Conservation (phyloP, 2,329 filamentous ascomycete species). For the Raffaelea ambrosiae region DNA sequence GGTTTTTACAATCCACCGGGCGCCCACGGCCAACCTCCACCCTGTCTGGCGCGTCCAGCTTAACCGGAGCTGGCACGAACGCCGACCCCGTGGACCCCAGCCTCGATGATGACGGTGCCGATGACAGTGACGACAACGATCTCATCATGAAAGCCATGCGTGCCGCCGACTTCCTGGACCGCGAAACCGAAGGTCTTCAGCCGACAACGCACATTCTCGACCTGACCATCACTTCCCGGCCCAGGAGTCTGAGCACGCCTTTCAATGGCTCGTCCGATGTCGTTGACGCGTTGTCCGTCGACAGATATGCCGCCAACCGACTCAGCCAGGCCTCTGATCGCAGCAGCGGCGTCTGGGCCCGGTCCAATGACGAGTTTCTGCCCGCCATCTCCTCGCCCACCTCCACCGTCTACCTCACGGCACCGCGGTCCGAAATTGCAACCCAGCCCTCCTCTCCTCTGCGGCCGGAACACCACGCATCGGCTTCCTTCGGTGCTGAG, state of each 20-base stretch:
- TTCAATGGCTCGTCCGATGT: constrained; percentile 23
- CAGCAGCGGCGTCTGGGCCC: neutral
- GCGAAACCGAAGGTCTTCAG: constrained; percentile 46
- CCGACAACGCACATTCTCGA: constrained; percentile 37
- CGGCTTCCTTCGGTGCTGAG: neutral
- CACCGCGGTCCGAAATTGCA: neutral
- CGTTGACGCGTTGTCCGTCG: constrained; percentile 1
- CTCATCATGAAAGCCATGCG: constrained; percentile 48
- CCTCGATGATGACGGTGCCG: constrained; percentile 5
- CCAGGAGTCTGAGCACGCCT: constrained; percentile 42
- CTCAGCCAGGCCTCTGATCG: constrained; percentile 13
- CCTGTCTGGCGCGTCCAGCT: neutral
- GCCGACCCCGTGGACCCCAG: constrained; percentile 14
- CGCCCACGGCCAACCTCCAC: neutral
- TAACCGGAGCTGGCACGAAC: neutral
- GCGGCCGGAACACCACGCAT: neutral
- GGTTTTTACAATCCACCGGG: neutral
- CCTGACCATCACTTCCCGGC: constrained; percentile 28
- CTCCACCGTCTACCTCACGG: neutral
- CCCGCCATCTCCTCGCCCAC: neutral
- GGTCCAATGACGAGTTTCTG: neutral
- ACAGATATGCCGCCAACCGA: neutral
- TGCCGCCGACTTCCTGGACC: constrained; percentile 49
- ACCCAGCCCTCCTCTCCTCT: neutral
- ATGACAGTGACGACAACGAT: constrained; percentile 26